Evolutionary conservation across 208 protist species (phyloP).

Genomic region (Leishmania gerbilli): DNA sequence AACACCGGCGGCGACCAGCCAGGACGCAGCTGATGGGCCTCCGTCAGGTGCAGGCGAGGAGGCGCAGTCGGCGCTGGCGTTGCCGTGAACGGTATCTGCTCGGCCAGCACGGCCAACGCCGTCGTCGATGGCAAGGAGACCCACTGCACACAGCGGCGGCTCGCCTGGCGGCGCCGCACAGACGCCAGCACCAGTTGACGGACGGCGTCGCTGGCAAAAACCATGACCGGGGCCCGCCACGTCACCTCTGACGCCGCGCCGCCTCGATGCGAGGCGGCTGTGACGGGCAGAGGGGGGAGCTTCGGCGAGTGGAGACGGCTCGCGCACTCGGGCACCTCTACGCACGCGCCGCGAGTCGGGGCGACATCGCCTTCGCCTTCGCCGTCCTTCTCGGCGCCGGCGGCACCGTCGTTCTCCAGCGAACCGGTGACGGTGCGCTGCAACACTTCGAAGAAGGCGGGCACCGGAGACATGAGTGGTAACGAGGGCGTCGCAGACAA

Average conservation of each 20-base stretch:
- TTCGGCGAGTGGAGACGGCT: constrained; percentile 12
- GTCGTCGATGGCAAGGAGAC: constrained; percentile 33
- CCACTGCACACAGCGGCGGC: constrained; percentile 45
- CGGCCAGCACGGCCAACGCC: constrained; percentile 9
- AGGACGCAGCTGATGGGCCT: constrained; percentile 5
- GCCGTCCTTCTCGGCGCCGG: neutral
- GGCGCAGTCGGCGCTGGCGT: neutral
- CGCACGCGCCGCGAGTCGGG: neutral
- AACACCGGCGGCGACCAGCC: constrained; percentile 33
- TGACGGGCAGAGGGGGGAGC: neutral
- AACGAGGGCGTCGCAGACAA: neutral
- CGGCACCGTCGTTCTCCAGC: neutral
- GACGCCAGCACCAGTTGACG: constrained; percentile 15
- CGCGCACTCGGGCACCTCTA: constrained; percentile 12
- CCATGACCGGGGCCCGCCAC: constrained; percentile 15
- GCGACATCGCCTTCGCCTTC: neutral
- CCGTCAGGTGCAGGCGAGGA: constrained; percentile 6
- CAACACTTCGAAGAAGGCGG: constrained; percentile 23
- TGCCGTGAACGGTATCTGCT: neutral
- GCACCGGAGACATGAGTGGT: constrained; percentile 12
- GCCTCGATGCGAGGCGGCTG: neutral
- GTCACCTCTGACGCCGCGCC: neutral
- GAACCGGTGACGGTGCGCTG: constrained; percentile 9
- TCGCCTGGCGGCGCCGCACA: constrained; percentile 17
- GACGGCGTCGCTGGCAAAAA: constrained; percentile 19